Evolutionary conservation across 148 eudicot genomes (phyloP).

Genomic region (Gaultheria prostrata): DNA sequence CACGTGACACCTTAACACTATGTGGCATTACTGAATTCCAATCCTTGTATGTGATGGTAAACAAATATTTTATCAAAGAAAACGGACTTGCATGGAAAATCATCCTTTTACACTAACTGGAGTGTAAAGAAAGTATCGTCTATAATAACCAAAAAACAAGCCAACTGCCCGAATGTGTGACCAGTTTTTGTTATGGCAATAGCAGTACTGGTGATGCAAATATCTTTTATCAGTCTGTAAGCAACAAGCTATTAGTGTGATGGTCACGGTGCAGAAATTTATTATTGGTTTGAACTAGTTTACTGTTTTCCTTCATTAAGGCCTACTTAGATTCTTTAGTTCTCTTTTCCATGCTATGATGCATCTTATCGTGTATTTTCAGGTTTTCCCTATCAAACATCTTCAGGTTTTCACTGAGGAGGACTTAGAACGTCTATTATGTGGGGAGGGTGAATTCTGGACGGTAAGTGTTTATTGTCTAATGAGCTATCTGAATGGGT

Average conservation of each 20-base stretch:
- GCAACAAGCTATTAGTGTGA: conserved; percentile 1
- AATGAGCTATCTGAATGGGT: not conserved
- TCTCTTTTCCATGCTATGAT: not conserved
- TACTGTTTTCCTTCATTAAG: not conserved
- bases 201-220: not conserved
- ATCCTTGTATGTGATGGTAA: not conserved
- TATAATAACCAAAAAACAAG: not conserved
- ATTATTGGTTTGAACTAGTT: not conserved
- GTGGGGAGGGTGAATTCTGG: conserved; percentile 87
- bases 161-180: not conserved
- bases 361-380: conserved; percentile 22
- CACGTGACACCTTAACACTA: not conserved
- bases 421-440: conserved; percentile 74
- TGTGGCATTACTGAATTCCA: not conserved
- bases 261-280: not conserved
- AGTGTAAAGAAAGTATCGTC: not conserved
- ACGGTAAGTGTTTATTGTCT: conserved; percentile 47
- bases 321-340: not conserved
- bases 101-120: not conserved
- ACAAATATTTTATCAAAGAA: not conserved
- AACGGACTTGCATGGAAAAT: not conserved
- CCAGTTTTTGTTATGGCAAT: not conserved
- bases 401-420: conserved; percentile 79
- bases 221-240: not conserved
- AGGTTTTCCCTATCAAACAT: conserved; percentile 76